Evolutionary conservation across 2,329 filamentous ascomycete genomes (phyloP).

Genomic region (Ophiosphaerella korrae): DNA sequence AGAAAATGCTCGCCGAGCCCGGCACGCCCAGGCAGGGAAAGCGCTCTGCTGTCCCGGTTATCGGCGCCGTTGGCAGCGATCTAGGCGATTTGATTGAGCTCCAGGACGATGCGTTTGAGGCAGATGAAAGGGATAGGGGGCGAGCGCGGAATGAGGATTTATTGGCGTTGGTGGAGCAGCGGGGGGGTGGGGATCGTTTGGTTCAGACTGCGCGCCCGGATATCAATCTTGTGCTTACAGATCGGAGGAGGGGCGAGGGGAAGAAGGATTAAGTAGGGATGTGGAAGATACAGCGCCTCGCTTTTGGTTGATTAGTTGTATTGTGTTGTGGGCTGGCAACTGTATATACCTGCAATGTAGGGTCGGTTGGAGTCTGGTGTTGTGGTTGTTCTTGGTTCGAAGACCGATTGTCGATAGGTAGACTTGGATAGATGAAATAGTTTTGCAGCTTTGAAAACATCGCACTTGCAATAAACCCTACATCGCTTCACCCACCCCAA

Average conservation of each 20-base stretch:
- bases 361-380: no score
- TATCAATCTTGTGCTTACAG: conserved; percentile 36
- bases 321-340: not conserved
- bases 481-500: no score
- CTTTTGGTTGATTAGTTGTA: not conserved
- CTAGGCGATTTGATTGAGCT: conserved; percentile 74
- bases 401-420: no score
- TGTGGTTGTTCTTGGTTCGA: no score
- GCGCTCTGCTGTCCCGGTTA: conserved; percentile 39
- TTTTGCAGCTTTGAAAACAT: no score
- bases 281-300: not conserved
- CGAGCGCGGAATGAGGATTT: conserved; percentile 22
- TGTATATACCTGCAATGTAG: conserved; percentile 4
- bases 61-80: conserved; percentile 52
- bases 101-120: conserved; percentile 60
- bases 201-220: conserved; percentile 40
- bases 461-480: no score
- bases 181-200: conserved; percentile 22
- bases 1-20: conserved; percentile 42
- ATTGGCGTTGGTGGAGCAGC: conserved; percentile 20
- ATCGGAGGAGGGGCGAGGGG: conserved; percentile 28
- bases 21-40: conserved; percentile 37
- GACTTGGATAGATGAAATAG: no score
- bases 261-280: conserved; percentile 38
- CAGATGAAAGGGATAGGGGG: conserved; percentile 38